A percentile compares a stretch with the other conserved stretches of the same genome.
These are phyloP conservation scores for Cadophora malorum DNA, from an alignment of 2,329 filamentous ascomycete genomes.

Conservation along the genomic window DNA sequence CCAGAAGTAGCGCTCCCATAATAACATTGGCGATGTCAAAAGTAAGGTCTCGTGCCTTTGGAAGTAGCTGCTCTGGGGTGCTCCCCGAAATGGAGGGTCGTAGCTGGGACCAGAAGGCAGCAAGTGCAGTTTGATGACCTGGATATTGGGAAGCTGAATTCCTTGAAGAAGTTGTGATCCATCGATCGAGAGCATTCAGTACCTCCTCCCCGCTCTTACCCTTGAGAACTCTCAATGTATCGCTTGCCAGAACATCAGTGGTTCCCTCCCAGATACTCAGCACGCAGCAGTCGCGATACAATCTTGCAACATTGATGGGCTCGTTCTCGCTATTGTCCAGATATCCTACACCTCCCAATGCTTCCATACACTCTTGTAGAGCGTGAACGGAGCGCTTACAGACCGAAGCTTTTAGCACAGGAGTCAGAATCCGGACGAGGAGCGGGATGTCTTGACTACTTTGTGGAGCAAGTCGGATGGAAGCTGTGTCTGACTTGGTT, in stretches of 20 bases:
- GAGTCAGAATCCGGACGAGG: slow-evolving; percentile 64
- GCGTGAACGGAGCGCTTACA: slow-evolving; percentile 57
- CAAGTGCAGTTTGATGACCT: neutral
- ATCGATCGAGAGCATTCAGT: slow-evolving; percentile 51
- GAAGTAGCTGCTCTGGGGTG: slow-evolving; percentile 14
- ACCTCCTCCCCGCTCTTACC: slow-evolving; percentile 47
- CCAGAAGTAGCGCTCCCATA: slow-evolving; percentile 23
- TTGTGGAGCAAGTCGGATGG: neutral
- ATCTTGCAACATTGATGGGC: slow-evolving; percentile 68
- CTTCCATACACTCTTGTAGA: slow-evolving; percentile 66
- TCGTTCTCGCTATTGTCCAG: slow-evolving; percentile 66
- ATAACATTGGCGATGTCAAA: slow-evolving; percentile 27
- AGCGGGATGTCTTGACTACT: slow-evolving; percentile 39
- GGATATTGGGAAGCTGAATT: neutral
- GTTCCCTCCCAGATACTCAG: slow-evolving; percentile 76
- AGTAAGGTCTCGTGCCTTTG: slow-evolving; percentile 24
- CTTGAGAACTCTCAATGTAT: slow-evolving; percentile 55
- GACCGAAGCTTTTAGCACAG: slow-evolving; percentile 64
- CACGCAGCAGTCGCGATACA: slow-evolving; percentile 70
- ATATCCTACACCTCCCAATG: slow-evolving; percentile 70
- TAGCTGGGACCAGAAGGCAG: slow-evolving; percentile 7
- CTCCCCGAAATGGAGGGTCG: neutral
- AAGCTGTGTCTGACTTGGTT: slow-evolving; percentile 23
- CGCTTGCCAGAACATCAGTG: slow-evolving; percentile 70
- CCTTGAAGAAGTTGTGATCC: slow-evolving; percentile 36